phyloP scores from a whole-genome alignment of 306 rosid species.

The Fragaria vesca region DNA sequence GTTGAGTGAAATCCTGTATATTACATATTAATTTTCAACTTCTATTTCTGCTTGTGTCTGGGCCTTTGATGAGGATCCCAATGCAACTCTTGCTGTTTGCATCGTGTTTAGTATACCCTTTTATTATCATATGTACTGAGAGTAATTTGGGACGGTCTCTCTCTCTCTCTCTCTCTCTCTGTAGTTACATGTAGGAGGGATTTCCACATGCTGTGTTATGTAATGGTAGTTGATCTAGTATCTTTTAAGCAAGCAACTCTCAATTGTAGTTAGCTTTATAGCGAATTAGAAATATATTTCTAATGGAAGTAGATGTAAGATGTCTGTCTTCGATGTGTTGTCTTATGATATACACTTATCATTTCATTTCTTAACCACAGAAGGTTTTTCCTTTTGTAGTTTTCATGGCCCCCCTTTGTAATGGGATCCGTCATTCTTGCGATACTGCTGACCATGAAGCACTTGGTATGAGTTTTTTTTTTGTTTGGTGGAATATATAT shows the following conservation, averaged over 20 bases:
- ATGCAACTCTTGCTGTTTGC: background rate
- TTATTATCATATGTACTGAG: background rate
- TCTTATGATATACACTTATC: constrained; percentile 21
- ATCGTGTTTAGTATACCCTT: background rate
- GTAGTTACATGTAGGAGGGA: background rate
- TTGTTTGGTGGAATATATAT: constrained; percentile 21
- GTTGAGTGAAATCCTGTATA: background rate
- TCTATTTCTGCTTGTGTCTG: background rate
- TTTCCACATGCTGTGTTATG: background rate
- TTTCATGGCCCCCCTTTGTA: constrained; percentile 89
- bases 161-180: background rate
- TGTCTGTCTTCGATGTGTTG: background rate
- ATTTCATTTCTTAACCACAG: constrained; percentile 28
- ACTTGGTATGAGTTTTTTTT: constrained; percentile 61
- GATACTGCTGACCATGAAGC: constrained; percentile 79
- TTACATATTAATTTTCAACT: background rate
- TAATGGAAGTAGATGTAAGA: background rate
- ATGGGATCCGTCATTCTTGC: constrained; percentile 84
- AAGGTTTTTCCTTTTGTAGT: constrained; percentile 60
- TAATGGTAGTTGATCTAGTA: background rate
- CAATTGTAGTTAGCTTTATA: background rate
- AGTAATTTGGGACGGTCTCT: background rate
- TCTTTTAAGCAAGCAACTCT: background rate
- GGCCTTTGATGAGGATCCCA: background rate
- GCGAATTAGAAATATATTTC: background rate